Conservation (phyloP, 768 basidiomycete species). For the Filobasidium wieringae region DNA sequence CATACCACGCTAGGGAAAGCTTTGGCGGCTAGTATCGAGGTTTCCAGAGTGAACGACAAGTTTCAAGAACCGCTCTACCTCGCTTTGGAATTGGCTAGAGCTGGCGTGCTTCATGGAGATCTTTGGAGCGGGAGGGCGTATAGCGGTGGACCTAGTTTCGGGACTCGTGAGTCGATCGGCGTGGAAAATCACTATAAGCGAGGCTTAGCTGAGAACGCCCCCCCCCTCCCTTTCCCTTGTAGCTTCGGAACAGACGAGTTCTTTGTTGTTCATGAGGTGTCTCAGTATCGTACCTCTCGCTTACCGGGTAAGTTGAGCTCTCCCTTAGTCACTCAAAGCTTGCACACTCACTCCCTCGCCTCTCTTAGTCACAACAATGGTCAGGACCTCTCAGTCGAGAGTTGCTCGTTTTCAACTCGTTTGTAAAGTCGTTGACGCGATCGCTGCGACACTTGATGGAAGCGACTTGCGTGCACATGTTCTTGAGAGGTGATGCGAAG, state of each 20-base stretch:
- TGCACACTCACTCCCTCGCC: not conserved
- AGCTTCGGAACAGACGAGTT: slow-evolving; percentile 64
- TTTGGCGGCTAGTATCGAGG: slow-evolving; percentile 68
- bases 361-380: slow-evolving; percentile 69
- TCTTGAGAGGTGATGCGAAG: slow-evolving; percentile 76
- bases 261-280: slow-evolving; percentile 92
- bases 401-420: slow-evolving; percentile 94
- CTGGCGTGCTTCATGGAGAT: slow-evolving; percentile 93
- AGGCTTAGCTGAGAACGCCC: not conserved
- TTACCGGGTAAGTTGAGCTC: slow-evolving; percentile 59
- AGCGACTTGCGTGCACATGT: slow-evolving; percentile 81
- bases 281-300: slow-evolving; percentile 87
- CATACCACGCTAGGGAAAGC: slow-evolving; percentile 85
- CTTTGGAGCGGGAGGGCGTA: slow-evolving; percentile 77
- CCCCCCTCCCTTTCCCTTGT: slow-evolving; percentile 23
- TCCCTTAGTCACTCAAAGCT: not conserved
- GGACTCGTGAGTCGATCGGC: slow-evolving; percentile 52
- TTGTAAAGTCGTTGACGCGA: slow-evolving; percentile 79
- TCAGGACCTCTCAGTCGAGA: slow-evolving; percentile 92
- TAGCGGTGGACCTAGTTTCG: slow-evolving; percentile 91
- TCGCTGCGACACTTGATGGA: slow-evolving; percentile 82
- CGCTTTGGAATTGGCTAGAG: slow-evolving; percentile 86
- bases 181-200: not conserved
- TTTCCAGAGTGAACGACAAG: slow-evolving; percentile 82
- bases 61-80: slow-evolving; percentile 94